phyloP scores from a whole-genome alignment of 495 filamentous ascomycete species.

The Penicillium canescens region DNA sequence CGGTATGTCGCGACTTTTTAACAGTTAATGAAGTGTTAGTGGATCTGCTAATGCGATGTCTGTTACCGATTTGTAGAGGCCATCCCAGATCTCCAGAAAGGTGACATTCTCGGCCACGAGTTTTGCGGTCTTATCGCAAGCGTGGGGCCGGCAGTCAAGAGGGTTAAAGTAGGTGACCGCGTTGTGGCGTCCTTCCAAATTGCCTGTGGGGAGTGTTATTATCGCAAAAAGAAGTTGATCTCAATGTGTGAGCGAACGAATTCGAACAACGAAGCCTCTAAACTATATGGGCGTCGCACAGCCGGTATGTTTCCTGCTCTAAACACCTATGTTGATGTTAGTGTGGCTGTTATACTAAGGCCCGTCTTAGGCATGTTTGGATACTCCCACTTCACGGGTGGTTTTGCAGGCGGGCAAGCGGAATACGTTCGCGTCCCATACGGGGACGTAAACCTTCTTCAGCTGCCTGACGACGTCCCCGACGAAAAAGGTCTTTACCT shows the following conservation, averaged over 20 bases:
- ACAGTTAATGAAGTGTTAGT: background rate
- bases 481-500: constrained; percentile 87
- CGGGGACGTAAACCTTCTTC: constrained; percentile 82
- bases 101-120: constrained; percentile 89
- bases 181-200: constrained; percentile 90
- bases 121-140: constrained; percentile 81
- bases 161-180: constrained; percentile 67
- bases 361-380: constrained; percentile 45
- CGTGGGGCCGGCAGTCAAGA: constrained; percentile 61
- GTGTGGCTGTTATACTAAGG: background rate
- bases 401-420: constrained; percentile 86
- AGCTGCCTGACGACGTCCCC: constrained; percentile 75
- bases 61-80: constrained; percentile 7
- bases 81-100: constrained; percentile 50
- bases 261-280: constrained; percentile 63
- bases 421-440: constrained; percentile 85
- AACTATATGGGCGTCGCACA: constrained; percentile 71
- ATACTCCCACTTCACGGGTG: constrained; percentile 71
- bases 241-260: constrained; percentile 83
- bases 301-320: constrained; percentile 56
- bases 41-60: constrained; percentile 2
- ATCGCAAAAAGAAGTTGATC: constrained; percentile 72
- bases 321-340: background rate
- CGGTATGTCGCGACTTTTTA: constrained; percentile 22
- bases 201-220: constrained; percentile 67